phyloP scores from a whole-genome alignment of 2,329 filamentous ascomycete species.

The Mycocentrospora acerina region DNA sequence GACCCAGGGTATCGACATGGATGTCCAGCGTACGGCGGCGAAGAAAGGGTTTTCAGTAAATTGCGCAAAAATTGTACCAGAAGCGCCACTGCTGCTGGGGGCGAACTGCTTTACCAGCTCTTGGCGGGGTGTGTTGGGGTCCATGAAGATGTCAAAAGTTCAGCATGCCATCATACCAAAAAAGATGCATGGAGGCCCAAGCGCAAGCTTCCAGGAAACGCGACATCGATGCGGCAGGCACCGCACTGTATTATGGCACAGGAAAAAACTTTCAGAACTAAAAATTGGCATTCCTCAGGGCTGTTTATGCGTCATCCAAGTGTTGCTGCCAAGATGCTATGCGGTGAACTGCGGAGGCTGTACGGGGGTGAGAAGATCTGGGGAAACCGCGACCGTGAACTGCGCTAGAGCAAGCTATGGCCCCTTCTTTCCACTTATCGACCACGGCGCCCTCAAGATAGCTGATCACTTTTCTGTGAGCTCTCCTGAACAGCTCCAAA shows the following conservation, averaged over 20 bases:
- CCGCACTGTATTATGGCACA: no score
- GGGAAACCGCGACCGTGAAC: no score
- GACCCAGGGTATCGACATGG: slow-evolving; percentile 44
- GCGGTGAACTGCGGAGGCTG: no score
- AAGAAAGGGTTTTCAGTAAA: slow-evolving; percentile 56
- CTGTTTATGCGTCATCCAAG: no score
- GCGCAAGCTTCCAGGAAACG: background rate
- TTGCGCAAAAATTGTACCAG: slow-evolving; percentile 47
- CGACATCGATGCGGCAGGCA: background rate
- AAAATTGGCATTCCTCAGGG: no score
- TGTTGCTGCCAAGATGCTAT: no score
- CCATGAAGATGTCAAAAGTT: slow-evolving; percentile 28
- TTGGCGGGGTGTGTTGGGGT: slow-evolving; percentile 40
- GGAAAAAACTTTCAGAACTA: no score
- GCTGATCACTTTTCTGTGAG: no score
- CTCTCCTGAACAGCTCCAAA: slow-evolving; percentile 8
- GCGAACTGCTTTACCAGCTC: slow-evolving; percentile 41
- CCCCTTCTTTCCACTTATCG: slow-evolving; percentile 2
- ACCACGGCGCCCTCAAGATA: slow-evolving; percentile 3
- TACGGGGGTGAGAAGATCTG: no score
- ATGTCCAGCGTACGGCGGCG: slow-evolving; percentile 51
- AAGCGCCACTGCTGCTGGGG: slow-evolving; percentile 31
- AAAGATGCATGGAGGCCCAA: no score
- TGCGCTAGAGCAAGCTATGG: slow-evolving; percentile 4
- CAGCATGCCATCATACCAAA: background rate